These are phyloP conservation scores for Tuber borchii DNA, from an alignment of 495 filamentous ascomycete genomes.

Conservation along the genomic window DNA sequence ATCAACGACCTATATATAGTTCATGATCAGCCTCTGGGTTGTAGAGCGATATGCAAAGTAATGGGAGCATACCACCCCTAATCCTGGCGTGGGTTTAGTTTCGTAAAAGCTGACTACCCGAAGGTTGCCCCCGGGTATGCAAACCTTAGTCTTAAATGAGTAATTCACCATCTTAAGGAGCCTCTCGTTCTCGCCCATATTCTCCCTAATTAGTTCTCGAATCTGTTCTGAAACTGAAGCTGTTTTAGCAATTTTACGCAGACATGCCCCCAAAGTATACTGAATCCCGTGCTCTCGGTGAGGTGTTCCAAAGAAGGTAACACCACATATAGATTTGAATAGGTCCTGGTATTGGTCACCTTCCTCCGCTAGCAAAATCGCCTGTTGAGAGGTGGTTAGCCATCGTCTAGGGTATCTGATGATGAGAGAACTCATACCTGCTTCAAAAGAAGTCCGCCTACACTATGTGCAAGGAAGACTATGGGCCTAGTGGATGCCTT, in stretches of 20 bases:
- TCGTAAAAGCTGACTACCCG: not conserved
- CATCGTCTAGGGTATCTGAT: not conserved
- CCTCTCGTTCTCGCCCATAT: not conserved
- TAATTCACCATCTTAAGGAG: not conserved
- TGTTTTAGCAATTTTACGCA: not conserved
- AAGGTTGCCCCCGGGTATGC: not conserved
- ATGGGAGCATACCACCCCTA: not conserved
- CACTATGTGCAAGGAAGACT: not conserved
- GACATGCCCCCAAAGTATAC: not conserved
- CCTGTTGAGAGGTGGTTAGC: not conserved
- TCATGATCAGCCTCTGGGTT: not conserved
- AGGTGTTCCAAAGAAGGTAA: not conserved
- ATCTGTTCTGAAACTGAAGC: not conserved
- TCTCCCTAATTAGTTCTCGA: not conserved
- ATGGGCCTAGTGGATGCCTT: not conserved
- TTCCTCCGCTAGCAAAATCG: not conserved
- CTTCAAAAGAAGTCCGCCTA: not conserved
- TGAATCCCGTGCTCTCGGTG: not conserved
- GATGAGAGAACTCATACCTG: not conserved
- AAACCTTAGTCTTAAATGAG: not conserved
- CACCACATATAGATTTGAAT: not conserved
- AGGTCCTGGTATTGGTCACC: not conserved
- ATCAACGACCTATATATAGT: not conserved
- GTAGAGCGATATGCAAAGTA: not conserved
- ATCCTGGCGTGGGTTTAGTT: not conserved